Evolutionary conservation across 2,329 filamentous ascomycete species (phyloP).

Genomic region (Stachybotrys chartarum): DNA sequence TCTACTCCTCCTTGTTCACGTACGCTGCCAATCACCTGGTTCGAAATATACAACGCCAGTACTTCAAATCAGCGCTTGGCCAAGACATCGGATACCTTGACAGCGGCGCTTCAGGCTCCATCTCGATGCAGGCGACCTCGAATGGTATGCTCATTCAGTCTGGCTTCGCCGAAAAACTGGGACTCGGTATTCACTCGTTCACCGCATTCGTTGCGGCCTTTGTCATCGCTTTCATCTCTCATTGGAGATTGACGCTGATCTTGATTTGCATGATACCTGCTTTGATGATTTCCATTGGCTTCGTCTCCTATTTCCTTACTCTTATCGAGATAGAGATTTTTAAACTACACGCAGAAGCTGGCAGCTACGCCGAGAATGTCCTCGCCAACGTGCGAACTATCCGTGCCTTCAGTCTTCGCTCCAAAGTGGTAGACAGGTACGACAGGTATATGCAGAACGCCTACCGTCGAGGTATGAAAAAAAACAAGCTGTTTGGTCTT

Average conservation of each 20-base stretch:
- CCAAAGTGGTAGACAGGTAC: slow-evolving; percentile 24
- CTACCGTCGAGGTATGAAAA: background rate
- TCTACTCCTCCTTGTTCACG: slow-evolving; percentile 29
- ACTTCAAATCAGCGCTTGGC: slow-evolving; percentile 36
- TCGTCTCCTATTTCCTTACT: slow-evolving; percentile 12
- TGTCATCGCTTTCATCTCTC: slow-evolving; percentile 25
- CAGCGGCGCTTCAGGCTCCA: slow-evolving; percentile 23
- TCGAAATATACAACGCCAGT: slow-evolving; percentile 33
- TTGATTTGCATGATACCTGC: slow-evolving; percentile 10
- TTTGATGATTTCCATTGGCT: slow-evolving; percentile 12
- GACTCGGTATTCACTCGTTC: slow-evolving; percentile 22
- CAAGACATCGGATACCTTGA: slow-evolving; percentile 41
- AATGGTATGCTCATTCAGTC: slow-evolving; percentile 27
- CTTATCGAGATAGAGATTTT: slow-evolving; percentile 20
- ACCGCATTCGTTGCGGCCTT: slow-evolving; percentile 24
- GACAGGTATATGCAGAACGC: slow-evolving; percentile 18
- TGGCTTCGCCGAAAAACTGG: slow-evolving; percentile 24
- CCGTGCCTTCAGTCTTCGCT: slow-evolving; percentile 29
- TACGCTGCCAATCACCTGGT: slow-evolving; percentile 39
- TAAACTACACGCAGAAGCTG: slow-evolving; percentile 19
- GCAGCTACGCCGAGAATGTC: slow-evolving; percentile 22
- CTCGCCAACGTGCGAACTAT: slow-evolving; percentile 26
- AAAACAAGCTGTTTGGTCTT: slow-evolving; percentile 12
- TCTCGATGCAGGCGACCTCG: slow-evolving; percentile 30
- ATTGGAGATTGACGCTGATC: slow-evolving; percentile 34